These are phyloP conservation scores for Radiomyces spectabilis DNA, from an alignment of 192 early-diverging fungal species.

Conservation along the genomic window DNA sequence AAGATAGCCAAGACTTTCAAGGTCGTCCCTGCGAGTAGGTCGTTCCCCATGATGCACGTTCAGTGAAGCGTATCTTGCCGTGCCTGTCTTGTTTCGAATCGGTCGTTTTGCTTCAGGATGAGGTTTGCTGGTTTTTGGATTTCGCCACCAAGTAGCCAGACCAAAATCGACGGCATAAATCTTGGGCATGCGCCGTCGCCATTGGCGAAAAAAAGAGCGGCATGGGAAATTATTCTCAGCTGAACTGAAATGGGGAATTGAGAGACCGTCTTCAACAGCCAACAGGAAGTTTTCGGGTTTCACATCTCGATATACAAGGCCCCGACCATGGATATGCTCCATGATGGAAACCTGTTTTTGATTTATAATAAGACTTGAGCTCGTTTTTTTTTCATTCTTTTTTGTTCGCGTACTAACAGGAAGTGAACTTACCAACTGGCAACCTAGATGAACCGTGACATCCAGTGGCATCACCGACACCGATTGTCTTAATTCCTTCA, in stretches of 20 bases:
- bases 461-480: constrained; percentile 33
- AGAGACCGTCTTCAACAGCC: not conserved
- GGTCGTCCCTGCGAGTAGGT: constrained; percentile 79
- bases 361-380: not conserved
- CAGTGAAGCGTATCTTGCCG: constrained; percentile 78
- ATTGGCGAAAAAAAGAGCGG: not conserved
- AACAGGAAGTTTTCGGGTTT: constrained; percentile 80
- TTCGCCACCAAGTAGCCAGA: constrained; percentile 34
- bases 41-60: constrained; percentile 78
- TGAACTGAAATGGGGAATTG: not conserved
- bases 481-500: constrained; percentile 35
- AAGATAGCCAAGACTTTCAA: constrained; percentile 80
- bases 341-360: constrained; percentile 16
- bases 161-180: constrained; percentile 56
- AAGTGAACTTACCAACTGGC: constrained; percentile 42
- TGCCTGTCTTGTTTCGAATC: constrained; percentile 54
- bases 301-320: constrained; percentile 60
- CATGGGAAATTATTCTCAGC: not conserved
- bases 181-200: not conserved
- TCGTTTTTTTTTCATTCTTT: not conserved
- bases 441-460: constrained; percentile 35
- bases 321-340: constrained; percentile 29
- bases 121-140: constrained; percentile 35
- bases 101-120: constrained; percentile 25
- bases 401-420: constrained; percentile 36